phyloP scores from a whole-genome alignment of 352 stramenopile species.

The Elongisporangium undulatum region DNA sequence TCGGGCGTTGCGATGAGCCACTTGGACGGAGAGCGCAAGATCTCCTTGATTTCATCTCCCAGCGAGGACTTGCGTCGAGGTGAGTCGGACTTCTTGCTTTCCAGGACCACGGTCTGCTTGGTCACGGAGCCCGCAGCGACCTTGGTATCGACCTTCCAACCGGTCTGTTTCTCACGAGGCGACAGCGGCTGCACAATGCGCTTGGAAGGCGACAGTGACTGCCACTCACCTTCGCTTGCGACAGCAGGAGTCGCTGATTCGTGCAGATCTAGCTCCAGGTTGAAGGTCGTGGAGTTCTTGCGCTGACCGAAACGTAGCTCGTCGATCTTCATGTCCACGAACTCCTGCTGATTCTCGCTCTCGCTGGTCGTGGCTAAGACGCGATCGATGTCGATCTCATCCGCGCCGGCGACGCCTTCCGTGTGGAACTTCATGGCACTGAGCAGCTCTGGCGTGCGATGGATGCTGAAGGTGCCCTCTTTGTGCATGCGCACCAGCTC shows the following conservation, averaged over 20 bases:
- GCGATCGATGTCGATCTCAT: conserved; percentile 32
- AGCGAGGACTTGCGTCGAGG: conserved; percentile 45
- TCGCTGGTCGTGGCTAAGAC: conserved; percentile 20
- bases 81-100: conserved; percentile 21
- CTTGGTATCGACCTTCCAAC: conserved; percentile 46
- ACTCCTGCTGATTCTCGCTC: conserved; percentile 28
- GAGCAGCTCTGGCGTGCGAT: conserved; percentile 63
- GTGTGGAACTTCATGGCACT: conserved; percentile 66
- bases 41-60: conserved; percentile 59
- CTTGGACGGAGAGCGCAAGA: conserved; percentile 55
- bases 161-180: conserved; percentile 49
- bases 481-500: conserved; percentile 77
- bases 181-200: conserved; percentile 39
- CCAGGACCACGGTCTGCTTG: conserved; percentile 34
- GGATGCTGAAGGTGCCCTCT: conserved; percentile 71
- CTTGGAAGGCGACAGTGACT: conserved; percentile 53
- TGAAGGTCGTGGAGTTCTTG: conserved; percentile 37
- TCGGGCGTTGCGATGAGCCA: conserved; percentile 38
- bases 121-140: conserved; percentile 4
- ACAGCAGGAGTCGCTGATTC: not conserved
- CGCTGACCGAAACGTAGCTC: conserved; percentile 58
- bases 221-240: conserved; percentile 28
- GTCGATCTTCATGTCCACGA: conserved; percentile 46
- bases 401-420: conserved; percentile 46
- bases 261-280: conserved; percentile 27